These are phyloP conservation scores for Eucalyptus viminalis DNA, from an alignment of 345 rosid species.

Conservation along the genomic window DNA sequence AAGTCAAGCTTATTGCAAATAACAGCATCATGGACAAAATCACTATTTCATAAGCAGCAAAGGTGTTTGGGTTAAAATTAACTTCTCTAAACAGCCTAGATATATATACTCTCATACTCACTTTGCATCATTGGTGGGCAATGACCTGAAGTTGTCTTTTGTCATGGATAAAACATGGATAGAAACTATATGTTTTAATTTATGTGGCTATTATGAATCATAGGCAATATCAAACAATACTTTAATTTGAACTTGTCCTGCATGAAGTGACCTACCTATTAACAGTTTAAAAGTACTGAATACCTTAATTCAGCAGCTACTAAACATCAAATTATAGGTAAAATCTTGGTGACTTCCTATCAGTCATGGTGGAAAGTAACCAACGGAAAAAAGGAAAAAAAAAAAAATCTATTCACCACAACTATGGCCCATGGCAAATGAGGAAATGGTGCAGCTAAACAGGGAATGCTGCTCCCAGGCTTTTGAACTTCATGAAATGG, in stretches of 20 bases:
- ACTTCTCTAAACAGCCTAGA: background rate
- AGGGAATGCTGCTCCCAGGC: background rate
- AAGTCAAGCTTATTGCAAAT: background rate
- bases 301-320: background rate
- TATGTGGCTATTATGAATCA: background rate
- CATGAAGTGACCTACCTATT: background rate
- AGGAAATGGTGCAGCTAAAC: background rate
- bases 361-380: background rate
- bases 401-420: background rate
- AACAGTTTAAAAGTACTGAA: background rate
- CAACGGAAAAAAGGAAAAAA: background rate
- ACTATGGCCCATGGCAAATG: background rate
- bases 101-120: background rate
- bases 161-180: background rate
- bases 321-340: background rate
- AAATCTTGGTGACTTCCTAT: background rate
- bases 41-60: background rate
- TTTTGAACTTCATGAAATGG: background rate
- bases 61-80: background rate
- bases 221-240: background rate
- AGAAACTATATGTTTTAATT: background rate
- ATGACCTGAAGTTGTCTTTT: background rate
- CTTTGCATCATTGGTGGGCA: background rate
- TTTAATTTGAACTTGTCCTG: background rate
- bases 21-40: background rate